Evolutionary conservation across 108 stramenopile genomes (phyloP), one percentile per base, ranked within the genome.

Genomic region (Poteriospumella lacustris): DNA sequence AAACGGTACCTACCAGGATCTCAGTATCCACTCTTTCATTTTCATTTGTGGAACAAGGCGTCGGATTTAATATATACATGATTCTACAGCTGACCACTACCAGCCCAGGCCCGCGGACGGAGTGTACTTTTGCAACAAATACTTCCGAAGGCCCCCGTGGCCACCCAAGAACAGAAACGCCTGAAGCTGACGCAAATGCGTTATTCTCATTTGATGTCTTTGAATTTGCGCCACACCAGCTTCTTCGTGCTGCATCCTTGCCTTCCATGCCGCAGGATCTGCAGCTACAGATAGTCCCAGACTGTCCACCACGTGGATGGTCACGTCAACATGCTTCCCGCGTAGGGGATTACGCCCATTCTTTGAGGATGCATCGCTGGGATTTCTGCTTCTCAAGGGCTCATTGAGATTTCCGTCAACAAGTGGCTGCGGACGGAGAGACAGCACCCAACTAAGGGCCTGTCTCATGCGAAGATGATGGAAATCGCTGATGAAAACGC

Each of bases 401-500:
- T n/a, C n/a, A n/a, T n/a, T n/a, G n/a, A n/a, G n/a, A n/a, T n/a
- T n/a, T n/a, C n/a, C n/a, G n/a, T n/a, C n/a, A n/a, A n/a, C n/a
- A n/a, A n/a, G n/a, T n/a, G n/a, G n/a, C n/a, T n/a, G n/a, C 31
- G 70, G 70, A 52, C 3, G 12, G 5, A 73, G 42, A 42, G 26
- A 24, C 19, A 73, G 42, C 19, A 73, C 70, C 70, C 70, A 73
- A 52, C 33, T 9, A 73, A 73, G 36, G 15, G 33, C 36, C 5
- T 24, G 31, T 15, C 36, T 73, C 3, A 73, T 31, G 9, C 70
- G 43, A 5, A 33, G 12, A 3, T 24, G 31, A 38, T 73, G 70
- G 47, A 73, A 73, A 38, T 73, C 70, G 33, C 44, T 52, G 15
- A 73, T 73, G 31, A 73, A 73, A 9, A 73, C 70, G 28, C 9